Percentiles rank a stretch among this genome's conserved stretches.
phyloP scores from a whole-genome alignment of 805 yeast species.

The Candida ortonii region DNA sequence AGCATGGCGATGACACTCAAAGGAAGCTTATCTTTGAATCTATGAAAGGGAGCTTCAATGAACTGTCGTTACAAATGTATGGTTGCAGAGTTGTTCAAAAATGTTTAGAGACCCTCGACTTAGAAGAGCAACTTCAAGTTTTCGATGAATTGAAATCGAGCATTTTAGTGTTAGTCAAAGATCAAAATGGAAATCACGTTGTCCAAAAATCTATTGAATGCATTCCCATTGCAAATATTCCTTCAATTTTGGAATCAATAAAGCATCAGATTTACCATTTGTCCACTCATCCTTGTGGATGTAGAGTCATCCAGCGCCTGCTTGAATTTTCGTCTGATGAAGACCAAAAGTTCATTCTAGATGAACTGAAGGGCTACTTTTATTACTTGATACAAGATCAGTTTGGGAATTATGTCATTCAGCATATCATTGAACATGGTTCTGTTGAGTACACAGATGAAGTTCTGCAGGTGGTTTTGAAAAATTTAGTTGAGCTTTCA shows the following conservation, averaged over 20 bases:
- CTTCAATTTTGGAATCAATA: constrained; percentile 71
- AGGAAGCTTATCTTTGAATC: constrained; percentile 61
- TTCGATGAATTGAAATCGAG: constrained; percentile 63
- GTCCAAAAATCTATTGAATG: constrained; percentile 91
- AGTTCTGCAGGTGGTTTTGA: constrained; percentile 66
- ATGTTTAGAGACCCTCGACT: constrained; percentile 72
- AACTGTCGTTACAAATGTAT: constrained; percentile 88
- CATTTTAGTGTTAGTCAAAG: constrained; percentile 73
- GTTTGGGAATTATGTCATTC: constrained; percentile 96
- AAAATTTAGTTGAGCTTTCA: constrained; percentile 66
- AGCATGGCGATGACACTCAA: constrained; percentile 71
- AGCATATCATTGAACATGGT: constrained; percentile 90
- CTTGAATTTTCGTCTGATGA: constrained; percentile 69
- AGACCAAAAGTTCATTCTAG: constrained; percentile 66
- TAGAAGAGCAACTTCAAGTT: constrained; percentile 63
- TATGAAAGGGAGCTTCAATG: constrained; percentile 73
- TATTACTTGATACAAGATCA: constrained; percentile 87
- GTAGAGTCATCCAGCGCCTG: constrained; percentile 92
- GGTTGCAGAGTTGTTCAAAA: constrained; percentile 97
- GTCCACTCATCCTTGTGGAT: constrained; percentile 95
- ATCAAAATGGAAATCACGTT: constrained; percentile 97
- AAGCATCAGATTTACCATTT: constrained; percentile 73
- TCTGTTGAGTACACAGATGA: constrained; percentile 49
- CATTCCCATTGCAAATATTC: constrained; percentile 66
- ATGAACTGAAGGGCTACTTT: constrained; percentile 68